Conservation (phyloP, 768 basidiomycete genomes). For the Lentinula boryana region DNA sequence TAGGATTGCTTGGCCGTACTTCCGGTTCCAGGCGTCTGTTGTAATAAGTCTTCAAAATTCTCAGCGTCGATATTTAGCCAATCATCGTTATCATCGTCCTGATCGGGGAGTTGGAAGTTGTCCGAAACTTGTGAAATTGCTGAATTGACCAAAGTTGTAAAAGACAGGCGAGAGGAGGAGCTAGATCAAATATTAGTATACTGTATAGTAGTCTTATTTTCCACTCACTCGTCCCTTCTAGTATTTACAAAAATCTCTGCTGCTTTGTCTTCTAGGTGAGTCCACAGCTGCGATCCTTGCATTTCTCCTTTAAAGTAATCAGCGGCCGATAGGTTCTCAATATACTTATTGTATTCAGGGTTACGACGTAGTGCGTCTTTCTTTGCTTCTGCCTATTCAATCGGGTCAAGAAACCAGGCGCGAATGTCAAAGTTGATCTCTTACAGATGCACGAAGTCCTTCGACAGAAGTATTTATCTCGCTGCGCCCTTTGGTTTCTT, state of each 20-base stretch:
- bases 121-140: conserved; percentile 45
- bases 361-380: conserved; percentile 66
- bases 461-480: conserved; percentile 31
- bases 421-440: conserved; percentile 12
- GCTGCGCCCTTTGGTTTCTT: conserved; percentile 66
- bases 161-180: conserved; percentile 63
- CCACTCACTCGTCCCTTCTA: conserved; percentile 59
- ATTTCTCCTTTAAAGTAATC: conserved; percentile 78
- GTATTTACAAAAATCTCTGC: conserved; percentile 56
- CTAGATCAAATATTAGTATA: conserved; percentile 21
- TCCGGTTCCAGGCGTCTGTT: conserved; percentile 23
- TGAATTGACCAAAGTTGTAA: conserved; percentile 64
- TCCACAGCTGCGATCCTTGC: conserved; percentile 77
- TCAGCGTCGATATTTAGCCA: conserved; percentile 83
- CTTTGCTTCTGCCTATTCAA: conserved; percentile 49
- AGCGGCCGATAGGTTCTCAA: conserved; percentile 53
- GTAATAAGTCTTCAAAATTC: conserved; percentile 71
- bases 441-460: conserved; percentile 40
- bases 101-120: conserved; percentile 14
- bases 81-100: conserved; percentile 64
- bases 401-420: not conserved
- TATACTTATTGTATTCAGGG: conserved; percentile 64
- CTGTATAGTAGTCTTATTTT: not conserved
- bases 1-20: conserved; percentile 15
- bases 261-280: conserved; percentile 65